phyloP scores from a whole-genome alignment of 1,284 basidiomycete species.

The Mycosarcoma mackinlayi region DNA sequence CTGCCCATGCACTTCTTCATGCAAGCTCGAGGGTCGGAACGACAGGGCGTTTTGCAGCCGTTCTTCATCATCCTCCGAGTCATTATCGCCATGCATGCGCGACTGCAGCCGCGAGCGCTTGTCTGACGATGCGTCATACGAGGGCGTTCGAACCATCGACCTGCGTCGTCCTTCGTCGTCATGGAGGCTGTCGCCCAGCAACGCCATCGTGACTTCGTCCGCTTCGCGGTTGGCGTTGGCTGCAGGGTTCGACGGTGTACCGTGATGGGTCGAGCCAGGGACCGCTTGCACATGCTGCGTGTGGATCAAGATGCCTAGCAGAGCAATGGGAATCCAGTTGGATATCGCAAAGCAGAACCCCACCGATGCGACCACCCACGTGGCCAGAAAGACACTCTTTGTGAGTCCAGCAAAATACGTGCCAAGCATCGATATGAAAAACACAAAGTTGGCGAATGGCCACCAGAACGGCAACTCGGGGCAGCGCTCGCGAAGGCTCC shows the following conservation, averaged over 20 bases:
- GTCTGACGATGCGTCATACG: constrained; percentile 16
- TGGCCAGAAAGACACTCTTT: constrained; percentile 69
- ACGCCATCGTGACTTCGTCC: constrained; percentile 40
- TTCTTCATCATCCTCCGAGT: constrained; percentile 28
- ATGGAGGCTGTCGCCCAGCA: constrained; percentile 21
- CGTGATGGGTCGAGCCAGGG: not conserved
- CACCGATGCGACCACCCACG: constrained; percentile 70
- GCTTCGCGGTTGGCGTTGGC: constrained; percentile 6
- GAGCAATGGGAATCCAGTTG: constrained; percentile 71
- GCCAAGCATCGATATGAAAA: constrained; percentile 48
- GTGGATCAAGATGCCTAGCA: constrained; percentile 64
- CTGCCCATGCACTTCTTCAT: constrained; percentile 1
- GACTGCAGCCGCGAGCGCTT: constrained; percentile 15
- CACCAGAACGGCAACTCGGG: constrained; percentile 56
- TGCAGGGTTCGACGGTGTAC: not conserved
- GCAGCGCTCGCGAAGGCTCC: constrained; percentile 21
- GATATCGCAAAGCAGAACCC: constrained; percentile 72
- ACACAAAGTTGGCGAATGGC: constrained; percentile 55
- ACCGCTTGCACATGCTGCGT: constrained; percentile 27
- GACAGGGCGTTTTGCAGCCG: constrained; percentile 13
- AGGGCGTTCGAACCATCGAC: constrained; percentile 12
- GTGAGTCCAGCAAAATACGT: constrained; percentile 51
- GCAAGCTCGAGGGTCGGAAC: constrained; percentile 12
- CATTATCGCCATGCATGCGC: constrained; percentile 6
- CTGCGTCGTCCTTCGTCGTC: constrained; percentile 12